phyloP scores from a whole-genome alignment of 805 yeast genomes.

The Cyberlindnera misumaiensis region DNA sequence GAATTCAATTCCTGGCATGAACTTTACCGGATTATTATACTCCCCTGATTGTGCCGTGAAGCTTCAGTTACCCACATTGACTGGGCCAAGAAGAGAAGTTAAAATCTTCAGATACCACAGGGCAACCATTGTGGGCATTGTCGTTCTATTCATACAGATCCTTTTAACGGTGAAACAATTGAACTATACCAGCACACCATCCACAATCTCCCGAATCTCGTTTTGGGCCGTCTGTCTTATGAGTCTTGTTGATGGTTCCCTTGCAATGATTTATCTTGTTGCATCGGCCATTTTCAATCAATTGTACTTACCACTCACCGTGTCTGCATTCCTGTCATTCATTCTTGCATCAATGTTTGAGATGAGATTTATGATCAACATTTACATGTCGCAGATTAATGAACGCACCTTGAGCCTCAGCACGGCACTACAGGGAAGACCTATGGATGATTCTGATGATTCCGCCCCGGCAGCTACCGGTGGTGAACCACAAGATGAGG shows the following conservation, averaged over 20 bases:
- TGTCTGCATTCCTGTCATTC: constrained; percentile 63
- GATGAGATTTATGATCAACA: constrained; percentile 61
- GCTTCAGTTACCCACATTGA: constrained; percentile 30
- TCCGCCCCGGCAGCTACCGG: constrained; percentile 16
- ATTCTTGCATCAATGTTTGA: constrained; percentile 70
- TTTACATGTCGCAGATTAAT: constrained; percentile 64
- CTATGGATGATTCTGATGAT: constrained; percentile 28
- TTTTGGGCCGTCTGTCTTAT: constrained; percentile 61
- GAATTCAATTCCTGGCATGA: constrained; percentile 45
- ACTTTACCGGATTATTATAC: constrained; percentile 55
- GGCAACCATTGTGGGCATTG: constrained; percentile 12
- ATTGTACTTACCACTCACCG: constrained; percentile 59
- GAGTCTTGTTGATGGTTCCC: constrained; percentile 60
- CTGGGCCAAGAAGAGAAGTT: constrained; percentile 57
- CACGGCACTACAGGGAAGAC: constrained; percentile 58
- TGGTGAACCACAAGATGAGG: constrained; percentile 36
- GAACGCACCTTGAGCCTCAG: constrained; percentile 62
- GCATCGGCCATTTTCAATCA: constrained; percentile 48
- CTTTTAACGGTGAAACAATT: constrained; percentile 49
- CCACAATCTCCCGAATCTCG: constrained; percentile 68
- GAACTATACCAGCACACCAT: constrained; percentile 68
- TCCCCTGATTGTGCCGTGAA: constrained; percentile 86
- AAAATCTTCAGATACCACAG: constrained; percentile 20
- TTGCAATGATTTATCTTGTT: constrained; percentile 56
- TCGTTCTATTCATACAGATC: constrained; percentile 23